phyloP scores from a whole-genome alignment of 352 stramenopile species.

The Phytopythium mirpurense region DNA sequence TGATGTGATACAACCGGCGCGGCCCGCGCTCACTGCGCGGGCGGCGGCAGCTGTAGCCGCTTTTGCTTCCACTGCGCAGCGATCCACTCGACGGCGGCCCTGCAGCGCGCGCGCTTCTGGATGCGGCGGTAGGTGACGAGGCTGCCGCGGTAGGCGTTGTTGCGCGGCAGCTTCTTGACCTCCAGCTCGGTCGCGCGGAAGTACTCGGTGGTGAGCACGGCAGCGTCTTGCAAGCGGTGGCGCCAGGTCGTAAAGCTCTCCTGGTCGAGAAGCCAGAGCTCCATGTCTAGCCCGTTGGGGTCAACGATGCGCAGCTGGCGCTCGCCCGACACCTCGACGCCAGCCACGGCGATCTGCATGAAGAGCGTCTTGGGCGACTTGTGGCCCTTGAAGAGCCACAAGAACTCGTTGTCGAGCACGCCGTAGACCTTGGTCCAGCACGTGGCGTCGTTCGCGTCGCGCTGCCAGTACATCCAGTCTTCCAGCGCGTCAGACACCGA shows the following conservation, averaged over 20 bases:
- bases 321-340: conserved; percentile 58
- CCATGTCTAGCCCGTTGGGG: conserved; percentile 69
- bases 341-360: conserved; percentile 70
- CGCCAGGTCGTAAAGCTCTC: conserved; percentile 46
- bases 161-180: conserved; percentile 46
- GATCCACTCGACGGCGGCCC: conserved; percentile 37
- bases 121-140: conserved; percentile 55
- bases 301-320: conserved; percentile 63
- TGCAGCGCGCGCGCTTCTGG: conserved; percentile 45
- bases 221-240: conserved; percentile 51
- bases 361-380: conserved; percentile 53
- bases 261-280: conserved; percentile 65
- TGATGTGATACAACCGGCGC: neutral
- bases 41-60: conserved; percentile 6
- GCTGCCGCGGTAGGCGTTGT: conserved; percentile 51
- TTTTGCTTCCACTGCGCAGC: conserved; percentile 32
- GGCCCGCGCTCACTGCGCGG: neutral
- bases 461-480: conserved; percentile 85
- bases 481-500: conserved; percentile 36
- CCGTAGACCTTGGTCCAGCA: conserved; percentile 84
- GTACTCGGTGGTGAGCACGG: conserved; percentile 53
- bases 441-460: conserved; percentile 49
- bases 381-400: conserved; percentile 73
- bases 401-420: conserved; percentile 75
- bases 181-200: conserved; percentile 57